These are phyloP conservation scores for Phytopythium chamaehyphon DNA, from an alignment of 352 stramenopile genomes.

Conservation along the genomic window DNA sequence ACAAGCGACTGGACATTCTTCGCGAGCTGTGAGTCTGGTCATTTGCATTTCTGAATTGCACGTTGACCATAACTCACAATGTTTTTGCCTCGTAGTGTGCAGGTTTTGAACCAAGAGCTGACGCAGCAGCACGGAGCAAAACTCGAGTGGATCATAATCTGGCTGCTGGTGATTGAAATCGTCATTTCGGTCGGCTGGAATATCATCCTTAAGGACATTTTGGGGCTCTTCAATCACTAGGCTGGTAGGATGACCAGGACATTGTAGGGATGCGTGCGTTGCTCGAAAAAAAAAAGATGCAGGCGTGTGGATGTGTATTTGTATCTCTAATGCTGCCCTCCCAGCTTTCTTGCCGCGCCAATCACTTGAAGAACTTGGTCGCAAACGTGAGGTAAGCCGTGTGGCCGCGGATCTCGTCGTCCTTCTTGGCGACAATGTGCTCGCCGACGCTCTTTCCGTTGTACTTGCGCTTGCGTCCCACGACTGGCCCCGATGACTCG, in stretches of 20 bases:
- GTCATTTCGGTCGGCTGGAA: slow-evolving; percentile 82
- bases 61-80: too few relatives aligned
- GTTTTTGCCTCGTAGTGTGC: slow-evolving; percentile 41
- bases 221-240: slow-evolving; percentile 59
- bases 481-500: slow-evolving; percentile 16
- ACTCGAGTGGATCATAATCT: slow-evolving; percentile 94
- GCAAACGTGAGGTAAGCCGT: slow-evolving; percentile 86
- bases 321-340: neutral
- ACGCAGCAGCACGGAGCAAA: slow-evolving; percentile 82
- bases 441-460: slow-evolving; percentile 47
- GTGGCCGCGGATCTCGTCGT: slow-evolving; percentile 83
- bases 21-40: slow-evolving; percentile 72
- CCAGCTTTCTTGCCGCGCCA: neutral
- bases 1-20: slow-evolving; percentile 92
- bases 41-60: neutral
- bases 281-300: neutral
- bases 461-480: slow-evolving; percentile 48
- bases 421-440: slow-evolving; percentile 77
- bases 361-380: slow-evolving; percentile 73
- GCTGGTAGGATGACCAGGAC: neutral
- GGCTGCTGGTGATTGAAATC: slow-evolving; percentile 88
- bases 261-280: neutral
- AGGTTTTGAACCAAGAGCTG: slow-evolving; percentile 90
- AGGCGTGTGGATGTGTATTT: neutral
- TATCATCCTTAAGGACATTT: slow-evolving; percentile 77